Evolutionary conservation across 345 rosid genomes (phyloP).

Genomic region (Geranium rotundifolium): DNA sequence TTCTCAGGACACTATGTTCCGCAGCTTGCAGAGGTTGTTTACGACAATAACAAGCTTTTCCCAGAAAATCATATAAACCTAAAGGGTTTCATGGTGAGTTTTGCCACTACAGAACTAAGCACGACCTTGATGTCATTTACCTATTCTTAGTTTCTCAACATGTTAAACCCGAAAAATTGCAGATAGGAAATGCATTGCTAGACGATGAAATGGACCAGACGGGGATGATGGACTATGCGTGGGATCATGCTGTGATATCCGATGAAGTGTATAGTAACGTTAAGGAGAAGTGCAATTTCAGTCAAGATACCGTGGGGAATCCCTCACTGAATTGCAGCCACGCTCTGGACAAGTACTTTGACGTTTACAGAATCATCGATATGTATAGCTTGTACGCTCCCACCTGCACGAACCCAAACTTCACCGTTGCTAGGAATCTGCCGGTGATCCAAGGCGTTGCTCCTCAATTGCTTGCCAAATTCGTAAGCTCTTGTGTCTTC

Average conservation of each 20-base stretch:
- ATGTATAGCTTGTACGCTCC: constrained; percentile 74
- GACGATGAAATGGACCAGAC: constrained; percentile 67
- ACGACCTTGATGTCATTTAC: too few species aligned
- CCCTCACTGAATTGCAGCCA: constrained; percentile 19
- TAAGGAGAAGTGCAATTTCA: constrained; percentile 45
- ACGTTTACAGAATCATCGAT: constrained; percentile 41
- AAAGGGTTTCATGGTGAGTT: constrained; percentile 57
- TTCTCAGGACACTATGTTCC: constrained; percentile 74
- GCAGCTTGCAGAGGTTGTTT: constrained; percentile 58
- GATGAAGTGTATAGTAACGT: constrained; percentile 36
- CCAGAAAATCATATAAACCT: constrained; percentile 41
- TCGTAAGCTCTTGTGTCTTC: constrained; percentile 19
- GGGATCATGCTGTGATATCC: constrained; percentile 79
- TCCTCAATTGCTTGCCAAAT: constrained; percentile 32
- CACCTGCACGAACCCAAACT: constrained; percentile 18
- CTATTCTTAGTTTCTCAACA: too few species aligned
- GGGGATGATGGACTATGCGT: constrained; percentile 79
- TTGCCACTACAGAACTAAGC: background rate
- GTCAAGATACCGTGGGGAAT: background rate
- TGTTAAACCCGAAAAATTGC: constrained; percentile 3
- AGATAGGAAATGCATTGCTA: constrained; percentile 68
- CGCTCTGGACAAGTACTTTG: constrained; percentile 35
- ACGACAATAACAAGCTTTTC: constrained; percentile 33
- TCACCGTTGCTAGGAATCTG: constrained; percentile 19
- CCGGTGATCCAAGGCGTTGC: constrained; percentile 21